Conservation (phyloP, 805 yeast species). For the Tetrapisispora fleetii region DNA sequence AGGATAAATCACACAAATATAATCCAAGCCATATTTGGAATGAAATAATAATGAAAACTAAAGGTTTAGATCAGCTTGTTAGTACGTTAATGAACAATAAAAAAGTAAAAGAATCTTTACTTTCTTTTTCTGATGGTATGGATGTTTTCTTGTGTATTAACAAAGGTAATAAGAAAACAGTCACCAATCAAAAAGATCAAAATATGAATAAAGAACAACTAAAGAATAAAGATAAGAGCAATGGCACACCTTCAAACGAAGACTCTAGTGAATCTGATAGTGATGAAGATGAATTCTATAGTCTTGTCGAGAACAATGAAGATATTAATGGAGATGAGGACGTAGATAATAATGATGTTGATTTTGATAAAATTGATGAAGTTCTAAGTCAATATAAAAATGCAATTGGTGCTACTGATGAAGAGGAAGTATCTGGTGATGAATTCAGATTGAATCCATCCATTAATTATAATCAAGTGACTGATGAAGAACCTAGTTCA, state of each 20-base stretch:
- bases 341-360: conserved; percentile 12
- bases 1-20: conserved; percentile 24
- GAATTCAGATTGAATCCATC: conserved; percentile 24
- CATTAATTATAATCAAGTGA: conserved; percentile 41
- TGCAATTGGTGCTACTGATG: conserved; percentile 31
- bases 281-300: not conserved
- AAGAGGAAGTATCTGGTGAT: conserved; percentile 35
- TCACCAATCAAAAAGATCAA: conserved; percentile 3
- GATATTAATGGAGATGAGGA: conserved; percentile 12
- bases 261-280: not conserved
- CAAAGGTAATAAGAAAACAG: conserved; percentile 15
- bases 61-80: conserved; percentile 17
- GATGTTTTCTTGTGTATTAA: conserved; percentile 29
- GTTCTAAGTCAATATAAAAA: conserved; percentile 29
- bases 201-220: conserved; percentile 2
- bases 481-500: conserved; percentile 50
- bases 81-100: conserved; percentile 40
- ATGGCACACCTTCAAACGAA: conserved; percentile 7
- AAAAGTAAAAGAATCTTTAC: conserved; percentile 38
- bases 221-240: conserved; percentile 14
- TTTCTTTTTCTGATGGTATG: conserved; percentile 32
- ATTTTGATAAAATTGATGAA: conserved; percentile 9
- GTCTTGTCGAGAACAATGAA: conserved; percentile 10
- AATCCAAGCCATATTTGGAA: conserved; percentile 42
- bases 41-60: conserved; percentile 18